phyloP scores from a whole-genome alignment of 495 filamentous ascomycete genomes.

The Aspergillus bertholletiae region DNA sequence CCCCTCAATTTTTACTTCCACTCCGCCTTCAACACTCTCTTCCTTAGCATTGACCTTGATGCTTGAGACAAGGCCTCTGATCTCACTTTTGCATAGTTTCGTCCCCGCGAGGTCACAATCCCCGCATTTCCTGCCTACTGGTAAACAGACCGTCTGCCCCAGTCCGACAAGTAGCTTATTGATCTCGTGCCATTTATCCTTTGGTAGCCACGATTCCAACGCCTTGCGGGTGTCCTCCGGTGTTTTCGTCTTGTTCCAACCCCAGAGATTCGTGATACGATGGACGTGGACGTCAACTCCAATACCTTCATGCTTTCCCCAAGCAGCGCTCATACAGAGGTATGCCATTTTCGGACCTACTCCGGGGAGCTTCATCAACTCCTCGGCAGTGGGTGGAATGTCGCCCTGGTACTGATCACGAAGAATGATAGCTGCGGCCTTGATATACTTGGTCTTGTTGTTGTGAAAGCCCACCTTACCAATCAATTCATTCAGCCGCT shows the following conservation, averaged over 20 bases:
- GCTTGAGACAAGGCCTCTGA: slow-evolving; percentile 37
- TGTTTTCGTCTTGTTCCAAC: slow-evolving; percentile 79
- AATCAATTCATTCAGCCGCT: slow-evolving; percentile 74
- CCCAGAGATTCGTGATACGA: slow-evolving; percentile 94
- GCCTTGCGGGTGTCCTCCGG: slow-evolving; percentile 82
- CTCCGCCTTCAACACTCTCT: slow-evolving; percentile 39
- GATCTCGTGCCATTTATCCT: slow-evolving; percentile 89
- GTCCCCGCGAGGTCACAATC: slow-evolving; percentile 73
- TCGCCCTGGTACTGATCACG: slow-evolving; percentile 66
- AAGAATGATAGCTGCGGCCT: slow-evolving; percentile 69
- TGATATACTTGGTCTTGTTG: slow-evolving; percentile 90
- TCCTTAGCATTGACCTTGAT: slow-evolving; percentile 10
- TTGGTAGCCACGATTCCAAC: slow-evolving; percentile 80
- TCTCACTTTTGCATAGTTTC: slow-evolving; percentile 72
- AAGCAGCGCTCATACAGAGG: slow-evolving; percentile 74
- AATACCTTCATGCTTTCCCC: slow-evolving; percentile 60
- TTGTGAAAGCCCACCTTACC: slow-evolving; percentile 89
- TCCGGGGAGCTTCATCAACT: slow-evolving; percentile 76
- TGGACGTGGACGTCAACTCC: slow-evolving; percentile 71
- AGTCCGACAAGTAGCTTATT: slow-evolving; percentile 89
- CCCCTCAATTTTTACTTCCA: slow-evolving; percentile 31
- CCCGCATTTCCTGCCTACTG: slow-evolving; percentile 75
- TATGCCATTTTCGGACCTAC: slow-evolving; percentile 98
- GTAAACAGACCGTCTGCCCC: slow-evolving; percentile 83
- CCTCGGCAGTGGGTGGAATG: slow-evolving; percentile 79